Conservation (phyloP, 371 early-diverging fungal species). For the Haplosporangium sp. region DNA sequence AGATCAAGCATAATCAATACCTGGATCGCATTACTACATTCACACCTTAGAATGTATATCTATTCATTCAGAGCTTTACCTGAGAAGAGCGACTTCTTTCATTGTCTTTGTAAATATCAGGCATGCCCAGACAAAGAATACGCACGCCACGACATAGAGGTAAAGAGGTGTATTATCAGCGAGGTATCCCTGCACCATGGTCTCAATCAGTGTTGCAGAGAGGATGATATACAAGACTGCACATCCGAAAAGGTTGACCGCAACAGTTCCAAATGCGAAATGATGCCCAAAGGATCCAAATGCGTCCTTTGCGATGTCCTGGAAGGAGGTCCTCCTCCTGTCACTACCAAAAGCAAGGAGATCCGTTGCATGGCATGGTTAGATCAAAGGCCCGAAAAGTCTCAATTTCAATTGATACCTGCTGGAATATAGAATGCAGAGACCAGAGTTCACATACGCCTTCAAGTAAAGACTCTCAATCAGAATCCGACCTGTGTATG, state of each 20-base stretch:
- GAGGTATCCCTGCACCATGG: slow-evolving; percentile 12
- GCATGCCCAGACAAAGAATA: slow-evolving; percentile 37
- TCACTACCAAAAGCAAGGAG: slow-evolving; percentile 1
- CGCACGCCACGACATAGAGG: slow-evolving; percentile 17
- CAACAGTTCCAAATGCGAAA: slow-evolving; percentile 62
- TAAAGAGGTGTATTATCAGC: not conserved
- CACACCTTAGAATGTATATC: no score
- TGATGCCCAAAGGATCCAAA: slow-evolving; percentile 65
- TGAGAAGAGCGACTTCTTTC: slow-evolving; percentile 43
- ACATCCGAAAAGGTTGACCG: slow-evolving; percentile 51
- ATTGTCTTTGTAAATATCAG: slow-evolving; percentile 42
- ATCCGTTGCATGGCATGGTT: not conserved
- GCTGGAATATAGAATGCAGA: not conserved
- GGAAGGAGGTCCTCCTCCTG: slow-evolving; percentile 51
- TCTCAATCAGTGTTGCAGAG: slow-evolving; percentile 24
- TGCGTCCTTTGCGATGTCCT: slow-evolving; percentile 68
- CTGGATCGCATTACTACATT: no score
- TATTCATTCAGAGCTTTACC: slow-evolving; percentile 10
- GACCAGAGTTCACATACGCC: slow-evolving; percentile 17
- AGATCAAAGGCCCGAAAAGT: not conserved
- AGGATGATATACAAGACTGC: slow-evolving; percentile 43
- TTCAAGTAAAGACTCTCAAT: slow-evolving; percentile 36
- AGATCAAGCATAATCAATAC: no score
- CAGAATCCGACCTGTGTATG: slow-evolving; percentile 36
- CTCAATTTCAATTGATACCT: no score